Percentiles rank a stretch among this genome's conserved stretches.
Evolutionary conservation across 2,329 filamentous ascomycete genomes (phyloP).

Genomic region (Exophiala bonariae): DNA sequence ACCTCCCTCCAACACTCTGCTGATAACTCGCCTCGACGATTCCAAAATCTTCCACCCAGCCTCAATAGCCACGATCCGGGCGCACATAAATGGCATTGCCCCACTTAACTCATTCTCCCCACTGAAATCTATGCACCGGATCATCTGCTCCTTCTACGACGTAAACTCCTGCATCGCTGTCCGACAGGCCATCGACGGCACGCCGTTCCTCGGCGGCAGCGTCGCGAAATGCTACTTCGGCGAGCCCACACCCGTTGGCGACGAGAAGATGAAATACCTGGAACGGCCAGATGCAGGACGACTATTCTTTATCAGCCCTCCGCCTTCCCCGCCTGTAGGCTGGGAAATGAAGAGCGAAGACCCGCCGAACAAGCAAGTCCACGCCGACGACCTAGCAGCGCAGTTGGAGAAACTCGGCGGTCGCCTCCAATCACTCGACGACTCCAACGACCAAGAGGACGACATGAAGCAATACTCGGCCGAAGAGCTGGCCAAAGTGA

Average conservation of each 20-base stretch:
- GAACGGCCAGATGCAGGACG: conserved; percentile 59
- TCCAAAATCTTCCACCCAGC: conserved; percentile 47
- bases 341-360: conserved; percentile 65
- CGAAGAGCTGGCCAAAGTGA: conserved; percentile 22
- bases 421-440: conserved; percentile 20
- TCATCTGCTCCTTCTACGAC: conserved; percentile 50
- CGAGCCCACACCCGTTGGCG: conserved; percentile 45
- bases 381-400: conserved; percentile 60
- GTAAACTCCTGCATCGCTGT: conserved; percentile 43
- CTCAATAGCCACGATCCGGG: conserved; percentile 44
- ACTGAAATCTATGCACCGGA: conserved; percentile 50
- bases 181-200: conserved; percentile 44
- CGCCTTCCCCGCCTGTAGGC: conserved; percentile 63
- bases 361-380: conserved; percentile 65
- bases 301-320: conserved; percentile 67
- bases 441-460: conserved; percentile 7
- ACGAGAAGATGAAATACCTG: conserved; percentile 46
- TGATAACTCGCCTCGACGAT: conserved; percentile 50
- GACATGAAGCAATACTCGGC: conserved; percentile 21
- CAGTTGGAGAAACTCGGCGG: conserved; percentile 57
- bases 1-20: conserved; percentile 51
- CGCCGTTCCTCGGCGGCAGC: conserved; percentile 35
- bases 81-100: conserved; percentile 41
- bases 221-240: conserved; percentile 54
- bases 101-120: conserved; percentile 53